Evolutionary conservation across 192 early-diverging fungal genomes (phyloP).

Genomic region (Borealophlyctis nickersoniae): DNA sequence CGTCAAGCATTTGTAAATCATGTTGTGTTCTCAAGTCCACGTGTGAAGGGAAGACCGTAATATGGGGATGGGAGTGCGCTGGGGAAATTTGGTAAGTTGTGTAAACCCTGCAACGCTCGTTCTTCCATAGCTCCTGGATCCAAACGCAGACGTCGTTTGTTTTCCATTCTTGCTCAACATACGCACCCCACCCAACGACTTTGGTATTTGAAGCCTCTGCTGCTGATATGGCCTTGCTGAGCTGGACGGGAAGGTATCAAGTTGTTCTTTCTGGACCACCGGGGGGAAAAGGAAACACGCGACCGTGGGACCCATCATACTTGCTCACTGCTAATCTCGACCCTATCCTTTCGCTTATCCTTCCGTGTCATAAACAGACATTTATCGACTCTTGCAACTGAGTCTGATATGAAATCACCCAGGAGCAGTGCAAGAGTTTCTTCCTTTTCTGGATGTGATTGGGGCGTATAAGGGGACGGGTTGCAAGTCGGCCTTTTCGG

Average conservation of each 20-base stretch:
- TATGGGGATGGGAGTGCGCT: constrained; percentile 48
- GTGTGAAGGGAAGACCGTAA: constrained; percentile 44
- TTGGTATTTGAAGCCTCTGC: constrained; percentile 27
- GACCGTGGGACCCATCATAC: neutral
- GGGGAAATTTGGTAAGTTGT: neutral
- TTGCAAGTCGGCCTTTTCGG: neutral
- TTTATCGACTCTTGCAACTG: constrained; percentile 21
- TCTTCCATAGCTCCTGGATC: neutral
- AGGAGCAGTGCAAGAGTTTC: constrained; percentile 39
- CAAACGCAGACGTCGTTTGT: neutral
- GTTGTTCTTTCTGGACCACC: neutral
- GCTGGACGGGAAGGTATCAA: constrained; percentile 2
- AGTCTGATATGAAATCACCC: constrained; percentile 18
- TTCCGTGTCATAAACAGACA: constrained; percentile 40
- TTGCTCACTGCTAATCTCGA: constrained; percentile 40
- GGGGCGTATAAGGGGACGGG: neutral
- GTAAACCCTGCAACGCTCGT: neutral
- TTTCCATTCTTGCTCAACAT: neutral
- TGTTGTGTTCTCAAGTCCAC: constrained; percentile 44
- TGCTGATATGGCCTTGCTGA: constrained; percentile 34
- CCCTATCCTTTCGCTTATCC: constrained; percentile 48
- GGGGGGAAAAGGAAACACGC: no score
- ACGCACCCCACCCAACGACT: constrained; percentile 45
- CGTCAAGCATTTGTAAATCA: constrained; percentile 39
- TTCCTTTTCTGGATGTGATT: constrained; percentile 31